Conservation (phyloP, 2,329 filamentous ascomycete genomes). For the Aspergillus versicolor region DNA sequence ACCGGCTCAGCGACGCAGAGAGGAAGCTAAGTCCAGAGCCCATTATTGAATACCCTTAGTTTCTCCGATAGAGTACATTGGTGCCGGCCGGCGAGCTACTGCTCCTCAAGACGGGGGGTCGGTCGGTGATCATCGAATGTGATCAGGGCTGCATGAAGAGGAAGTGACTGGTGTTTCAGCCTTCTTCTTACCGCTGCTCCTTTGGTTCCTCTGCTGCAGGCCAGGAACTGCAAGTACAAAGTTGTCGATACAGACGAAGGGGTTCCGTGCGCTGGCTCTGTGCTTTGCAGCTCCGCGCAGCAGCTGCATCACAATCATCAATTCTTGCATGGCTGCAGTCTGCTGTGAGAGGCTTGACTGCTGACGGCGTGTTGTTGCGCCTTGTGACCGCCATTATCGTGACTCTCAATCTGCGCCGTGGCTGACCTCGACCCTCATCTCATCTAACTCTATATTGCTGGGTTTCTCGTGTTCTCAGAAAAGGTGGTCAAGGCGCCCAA, state of each 20-base stretch:
- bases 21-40: neutral
- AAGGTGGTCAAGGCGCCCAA: neutral
- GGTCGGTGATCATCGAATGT: conserved; percentile 7
- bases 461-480: neutral
- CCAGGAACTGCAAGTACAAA: neutral
- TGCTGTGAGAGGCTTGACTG: neutral
- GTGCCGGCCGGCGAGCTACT: neutral
- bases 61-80: neutral
- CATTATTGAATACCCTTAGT: neutral
- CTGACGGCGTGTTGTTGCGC: neutral
- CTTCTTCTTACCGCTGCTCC: neutral
- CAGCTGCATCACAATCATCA: neutral
- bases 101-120: neutral
- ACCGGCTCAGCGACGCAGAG: neutral
- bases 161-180: conserved; percentile 14
- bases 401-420: neutral
- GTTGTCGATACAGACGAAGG: neutral
- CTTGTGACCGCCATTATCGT: neutral
- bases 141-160: conserved; percentile 13
- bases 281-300: conserved; percentile 1
- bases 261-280: neutral
- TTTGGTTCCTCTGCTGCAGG: neutral
- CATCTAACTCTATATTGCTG: neutral
- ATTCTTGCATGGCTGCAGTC: neutral
- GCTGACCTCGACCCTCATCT: neutral